These are phyloP conservation scores for Metschnikowia colocasiae DNA, from an alignment of 805 yeast species.

Conservation along the genomic window DNA sequence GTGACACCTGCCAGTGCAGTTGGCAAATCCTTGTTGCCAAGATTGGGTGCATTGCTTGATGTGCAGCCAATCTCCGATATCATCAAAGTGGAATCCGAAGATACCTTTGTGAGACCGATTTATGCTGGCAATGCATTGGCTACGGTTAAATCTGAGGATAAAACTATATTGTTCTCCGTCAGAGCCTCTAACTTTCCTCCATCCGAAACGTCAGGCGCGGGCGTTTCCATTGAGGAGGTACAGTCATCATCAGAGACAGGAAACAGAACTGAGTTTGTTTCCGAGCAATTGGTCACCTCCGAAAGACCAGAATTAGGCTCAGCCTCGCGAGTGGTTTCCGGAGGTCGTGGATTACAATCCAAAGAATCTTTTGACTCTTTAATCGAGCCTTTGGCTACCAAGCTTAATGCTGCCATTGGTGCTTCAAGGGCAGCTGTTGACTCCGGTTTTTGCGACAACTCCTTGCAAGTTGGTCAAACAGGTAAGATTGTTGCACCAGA, in stretches of 20 bases:
- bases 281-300: constrained; percentile 68
- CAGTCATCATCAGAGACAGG: constrained; percentile 34
- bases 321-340: constrained; percentile 78
- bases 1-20: constrained; percentile 79
- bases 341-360: constrained; percentile 91
- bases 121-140: constrained; percentile 93
- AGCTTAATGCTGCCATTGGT: constrained; percentile 88
- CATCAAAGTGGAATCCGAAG: constrained; percentile 57
- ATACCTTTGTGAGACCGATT: constrained; percentile 86
- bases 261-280: constrained; percentile 58
- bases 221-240: constrained; percentile 49
- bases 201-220: constrained; percentile 24
- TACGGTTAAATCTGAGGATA: constrained; percentile 71
- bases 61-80: constrained; percentile 87
- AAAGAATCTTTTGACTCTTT: constrained; percentile 80
- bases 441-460: constrained; percentile 91
- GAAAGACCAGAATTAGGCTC: constrained; percentile 91
- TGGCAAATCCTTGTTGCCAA: constrained; percentile 83
- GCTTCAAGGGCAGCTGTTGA: constrained; percentile 99
- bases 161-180: constrained; percentile 65
- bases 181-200: constrained; percentile 79
- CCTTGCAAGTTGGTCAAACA: constrained; percentile 96
- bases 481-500: constrained; percentile 98
- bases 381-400: constrained; percentile 78
- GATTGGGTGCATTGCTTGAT: constrained; percentile 81